Evolutionary conservation across 2,329 filamentous ascomycete species (phyloP), one percentile per base, ranked within the genome.

Genomic region (Colletotrichum noveboracense): DNA sequence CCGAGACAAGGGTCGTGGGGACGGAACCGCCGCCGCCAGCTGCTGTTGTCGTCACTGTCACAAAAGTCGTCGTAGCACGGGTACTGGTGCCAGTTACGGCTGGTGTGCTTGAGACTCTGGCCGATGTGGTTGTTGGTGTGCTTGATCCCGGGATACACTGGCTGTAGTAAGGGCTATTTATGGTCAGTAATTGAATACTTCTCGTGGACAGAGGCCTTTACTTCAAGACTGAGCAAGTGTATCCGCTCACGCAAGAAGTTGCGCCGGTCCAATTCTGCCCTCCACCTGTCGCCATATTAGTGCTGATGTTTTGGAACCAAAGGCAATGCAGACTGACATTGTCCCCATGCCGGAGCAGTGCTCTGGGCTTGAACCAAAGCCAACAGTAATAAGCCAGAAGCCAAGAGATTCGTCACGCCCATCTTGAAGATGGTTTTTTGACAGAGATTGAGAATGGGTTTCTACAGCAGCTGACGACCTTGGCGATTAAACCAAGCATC

Each of bases 1-100:
- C 89, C 5, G 78, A 80, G 75, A 89, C 85, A 0, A 92, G 85
- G 0, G 87, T 90, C 2, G 81, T 76, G 21, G 75, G 75, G 6
- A 77, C 58, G 9, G 76, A n/a, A 28, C 65, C 73, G 28, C 73
- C 68, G 43, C 71, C 67, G 16, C 66, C 66, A 8, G 58, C 34
- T 18, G 60, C 60, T 7, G 75, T 77, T 36, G 73, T 66, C 18
- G 68, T 77, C 8, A 65, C 73, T 14, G 73, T 73, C 18, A 36
- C 61, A 28, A 72, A 48, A 10, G 73, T 72, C 4, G 68, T 73
- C 4, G 75, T 73, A n/a, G 73, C 68, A 13, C 67, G 75, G 14
- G 62, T 58, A n/a, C 24, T 72, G 18, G 73, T 68, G 9, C 64
- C 58, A 9, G 74, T 76, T 18, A 38, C 18, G 28, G 61, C 18